A percentile compares a stretch with the other conserved stretches of the same genome.
Conservation (phyloP, 2,329 filamentous ascomycete species). For the Fusarium sambucinum region DNA sequence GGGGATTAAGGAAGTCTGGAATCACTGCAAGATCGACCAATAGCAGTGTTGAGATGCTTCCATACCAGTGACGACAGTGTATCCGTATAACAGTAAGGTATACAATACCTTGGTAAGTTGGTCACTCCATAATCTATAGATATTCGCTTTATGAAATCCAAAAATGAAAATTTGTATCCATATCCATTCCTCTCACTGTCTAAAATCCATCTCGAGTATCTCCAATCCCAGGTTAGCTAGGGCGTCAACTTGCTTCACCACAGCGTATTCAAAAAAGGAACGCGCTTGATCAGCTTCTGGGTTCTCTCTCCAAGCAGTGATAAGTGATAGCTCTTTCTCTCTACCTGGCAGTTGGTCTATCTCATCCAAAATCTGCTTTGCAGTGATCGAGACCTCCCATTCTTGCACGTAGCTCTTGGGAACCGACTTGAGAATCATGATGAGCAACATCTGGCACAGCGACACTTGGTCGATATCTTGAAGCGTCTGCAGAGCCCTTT, state of each 20-base stretch:
- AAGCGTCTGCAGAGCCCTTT: slow-evolving; percentile 50
- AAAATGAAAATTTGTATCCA: neutral
- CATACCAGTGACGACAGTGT: neutral
- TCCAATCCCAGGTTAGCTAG: slow-evolving; percentile 61
- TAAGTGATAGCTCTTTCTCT: slow-evolving; percentile 58
- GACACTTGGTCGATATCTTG: slow-evolving; percentile 64
- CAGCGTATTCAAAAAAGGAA: slow-evolving; percentile 63
- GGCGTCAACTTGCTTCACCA: slow-evolving; percentile 61
- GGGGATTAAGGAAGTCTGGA: neutral
- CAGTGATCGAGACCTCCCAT: slow-evolving; percentile 60
- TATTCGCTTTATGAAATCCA: neutral
- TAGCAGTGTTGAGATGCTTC: neutral
- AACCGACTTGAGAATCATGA: slow-evolving; percentile 60
- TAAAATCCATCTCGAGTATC: slow-evolving; percentile 59
- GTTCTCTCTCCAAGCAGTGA: slow-evolving; percentile 59
- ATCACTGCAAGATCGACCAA: slow-evolving; percentile 9
- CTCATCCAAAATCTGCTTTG: slow-evolving; percentile 62
- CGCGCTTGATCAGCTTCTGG: slow-evolving; percentile 55
- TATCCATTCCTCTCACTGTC: slow-evolving; percentile 1
- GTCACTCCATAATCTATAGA: neutral
- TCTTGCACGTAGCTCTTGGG: slow-evolving; percentile 58
- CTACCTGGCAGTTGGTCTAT: slow-evolving; percentile 61
- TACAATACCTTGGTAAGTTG: neutral
- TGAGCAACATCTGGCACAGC: slow-evolving; percentile 65
- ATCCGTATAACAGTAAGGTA: neutral